These are phyloP conservation scores for Phytophthora pini DNA, from an alignment of 352 stramenopile genomes.

Conservation along the genomic window DNA sequence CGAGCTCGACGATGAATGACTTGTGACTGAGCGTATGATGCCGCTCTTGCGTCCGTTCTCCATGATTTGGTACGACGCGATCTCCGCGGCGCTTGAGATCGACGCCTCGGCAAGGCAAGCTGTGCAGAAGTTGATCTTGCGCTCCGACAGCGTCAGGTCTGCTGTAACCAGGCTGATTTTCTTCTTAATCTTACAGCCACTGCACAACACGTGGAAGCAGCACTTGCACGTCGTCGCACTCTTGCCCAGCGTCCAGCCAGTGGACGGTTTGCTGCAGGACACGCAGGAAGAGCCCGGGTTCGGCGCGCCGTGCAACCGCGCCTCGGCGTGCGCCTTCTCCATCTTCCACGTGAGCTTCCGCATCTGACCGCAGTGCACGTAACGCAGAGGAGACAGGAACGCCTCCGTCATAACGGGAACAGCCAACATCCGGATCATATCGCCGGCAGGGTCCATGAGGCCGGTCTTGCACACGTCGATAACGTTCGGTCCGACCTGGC, in stretches of 20 bases:
- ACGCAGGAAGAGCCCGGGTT: conserved; percentile 36
- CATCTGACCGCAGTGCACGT: conserved; percentile 66
- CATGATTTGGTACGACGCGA: conserved; percentile 39
- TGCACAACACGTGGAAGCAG: conserved; percentile 43
- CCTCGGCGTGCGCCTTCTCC: conserved; percentile 41
- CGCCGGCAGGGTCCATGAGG: conserved; percentile 38
- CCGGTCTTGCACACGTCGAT: conserved; percentile 56
- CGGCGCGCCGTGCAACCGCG: conserved; percentile 30
- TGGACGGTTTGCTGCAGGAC: conserved; percentile 24
- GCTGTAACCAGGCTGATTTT: conserved; percentile 46
- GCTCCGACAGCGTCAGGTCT: conserved; percentile 40
- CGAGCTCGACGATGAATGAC: conserved; percentile 35
- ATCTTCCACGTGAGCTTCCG: conserved; percentile 73
- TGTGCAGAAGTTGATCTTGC: conserved; percentile 46
- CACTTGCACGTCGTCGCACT: conserved; percentile 38
- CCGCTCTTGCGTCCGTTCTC: conserved; percentile 41
- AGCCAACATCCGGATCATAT: conserved; percentile 49
- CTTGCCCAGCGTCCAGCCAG: conserved; percentile 40
- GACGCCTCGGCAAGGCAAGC: conserved; percentile 35
- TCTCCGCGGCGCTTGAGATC: conserved; percentile 29
- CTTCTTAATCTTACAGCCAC: conserved; percentile 47
- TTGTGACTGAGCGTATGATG: conserved; percentile 31
- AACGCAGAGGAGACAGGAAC: conserved; percentile 44
- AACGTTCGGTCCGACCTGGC: conserved; percentile 47
- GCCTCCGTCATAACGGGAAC: conserved; percentile 46